Evolutionary conservation across 1,284 basidiomycete genomes (phyloP).

Genomic region (Austroboletus niveus): DNA sequence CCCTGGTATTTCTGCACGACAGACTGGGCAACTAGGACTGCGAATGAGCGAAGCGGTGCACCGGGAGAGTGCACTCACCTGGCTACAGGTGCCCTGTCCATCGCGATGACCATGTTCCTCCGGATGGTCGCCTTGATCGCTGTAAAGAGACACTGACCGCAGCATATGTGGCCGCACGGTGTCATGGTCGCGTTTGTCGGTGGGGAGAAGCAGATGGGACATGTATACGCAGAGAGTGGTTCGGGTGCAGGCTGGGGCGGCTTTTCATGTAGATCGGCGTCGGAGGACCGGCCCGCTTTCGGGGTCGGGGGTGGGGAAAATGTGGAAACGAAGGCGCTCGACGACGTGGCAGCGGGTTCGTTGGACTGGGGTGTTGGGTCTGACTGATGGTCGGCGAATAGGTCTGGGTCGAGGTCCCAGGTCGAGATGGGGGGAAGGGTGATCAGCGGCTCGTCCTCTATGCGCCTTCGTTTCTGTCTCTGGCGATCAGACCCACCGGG

Average conservation of each 20-base stretch:
- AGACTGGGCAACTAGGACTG: conserved; percentile 56
- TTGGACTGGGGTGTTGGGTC: not conserved
- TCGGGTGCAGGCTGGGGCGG: conserved; percentile 31
- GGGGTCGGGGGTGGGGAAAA: not conserved
- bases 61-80: conserved; percentile 37
- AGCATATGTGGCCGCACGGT: conserved; percentile 76
- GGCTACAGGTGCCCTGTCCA: conserved; percentile 40
- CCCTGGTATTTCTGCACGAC: conserved; percentile 55
- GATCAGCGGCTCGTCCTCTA: conserved; percentile 1
- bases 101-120: conserved; percentile 44
- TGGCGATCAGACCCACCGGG: conserved; percentile 2
- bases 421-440: conserved; percentile 15
- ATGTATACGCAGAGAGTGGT: conserved; percentile 61
- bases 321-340: not conserved
- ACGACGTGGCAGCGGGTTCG: not conserved
- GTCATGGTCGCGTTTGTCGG: conserved; percentile 74
- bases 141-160: conserved; percentile 72
- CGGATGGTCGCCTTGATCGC: conserved; percentile 63
- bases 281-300: no score
- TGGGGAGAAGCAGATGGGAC: conserved; percentile 75
- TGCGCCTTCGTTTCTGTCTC: conserved; percentile 22
- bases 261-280: no score
- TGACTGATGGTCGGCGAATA: not conserved
- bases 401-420: conserved; percentile 18
- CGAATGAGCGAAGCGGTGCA: not conserved